phyloP scores from a whole-genome alignment of 1,284 basidiomycete genomes.

The Rhodotorula sp. region DNA sequence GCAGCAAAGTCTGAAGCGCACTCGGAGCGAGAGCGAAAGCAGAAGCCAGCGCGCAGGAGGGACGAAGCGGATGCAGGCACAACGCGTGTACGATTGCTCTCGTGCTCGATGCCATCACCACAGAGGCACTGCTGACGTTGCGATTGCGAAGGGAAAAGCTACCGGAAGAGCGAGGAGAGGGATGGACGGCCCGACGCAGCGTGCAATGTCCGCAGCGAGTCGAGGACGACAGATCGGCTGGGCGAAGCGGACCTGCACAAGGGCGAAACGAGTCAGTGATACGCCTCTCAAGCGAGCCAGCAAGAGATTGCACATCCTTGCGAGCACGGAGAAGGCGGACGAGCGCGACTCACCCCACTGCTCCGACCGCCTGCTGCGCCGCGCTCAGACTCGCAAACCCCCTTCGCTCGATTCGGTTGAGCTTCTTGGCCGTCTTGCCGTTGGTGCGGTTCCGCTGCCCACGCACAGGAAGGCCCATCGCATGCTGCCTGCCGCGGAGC shows the following conservation, averaged over 20 bases:
- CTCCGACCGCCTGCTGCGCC: not conserved
- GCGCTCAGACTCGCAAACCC: constrained; percentile 9
- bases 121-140: too few species aligned
- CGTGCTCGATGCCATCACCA: not conserved
- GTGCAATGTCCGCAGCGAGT: constrained; percentile 17
- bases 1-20: too few species aligned
- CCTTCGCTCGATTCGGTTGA: constrained; percentile 63
- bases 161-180: constrained; percentile 14
- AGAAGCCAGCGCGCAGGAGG: not conserved
- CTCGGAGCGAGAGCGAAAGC: not conserved
- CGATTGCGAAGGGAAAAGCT: not conserved
- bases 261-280: not conserved
- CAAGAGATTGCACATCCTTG: too few species aligned
- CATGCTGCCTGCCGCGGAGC: constrained; percentile 81
- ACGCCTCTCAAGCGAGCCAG: too few species aligned
- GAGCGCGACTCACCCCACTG: not conserved
- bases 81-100: not conserved
- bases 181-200: constrained; percentile 16
- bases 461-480: constrained; percentile 82
- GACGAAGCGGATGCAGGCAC: not conserved
- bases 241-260: not conserved
- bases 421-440: constrained; percentile 77
- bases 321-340: not conserved
- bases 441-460: constrained; percentile 87
- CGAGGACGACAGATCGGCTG: not conserved